Evolutionary conservation across 352 stramenopile species (phyloP).

Genomic region (Pythium phragmitis): DNA sequence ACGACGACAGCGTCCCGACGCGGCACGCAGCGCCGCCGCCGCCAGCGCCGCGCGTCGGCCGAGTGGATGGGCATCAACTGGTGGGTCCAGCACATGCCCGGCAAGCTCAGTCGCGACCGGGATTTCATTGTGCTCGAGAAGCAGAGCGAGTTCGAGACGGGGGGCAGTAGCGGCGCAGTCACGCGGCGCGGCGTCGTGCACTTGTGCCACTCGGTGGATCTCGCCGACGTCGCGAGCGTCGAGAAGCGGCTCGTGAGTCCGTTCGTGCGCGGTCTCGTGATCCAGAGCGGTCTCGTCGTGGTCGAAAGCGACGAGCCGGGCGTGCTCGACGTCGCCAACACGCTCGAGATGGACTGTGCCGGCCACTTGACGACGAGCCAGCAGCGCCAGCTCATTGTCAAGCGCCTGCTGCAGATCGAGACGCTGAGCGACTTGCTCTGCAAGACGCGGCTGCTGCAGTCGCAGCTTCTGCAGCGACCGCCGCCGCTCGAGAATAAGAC

Average conservation of each 20-base stretch:
- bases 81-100: slow-evolving; percentile 32
- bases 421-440: slow-evolving; percentile 23
- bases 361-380: slow-evolving; percentile 11
- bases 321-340: slow-evolving; percentile 19
- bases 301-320: slow-evolving; percentile 24
- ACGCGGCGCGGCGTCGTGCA: slow-evolving; percentile 19
- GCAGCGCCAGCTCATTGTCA: slow-evolving; percentile 23
- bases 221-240: slow-evolving; percentile 15
- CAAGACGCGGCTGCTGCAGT: slow-evolving; percentile 20
- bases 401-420: slow-evolving; percentile 20
- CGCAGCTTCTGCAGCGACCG: slow-evolving; percentile 6
- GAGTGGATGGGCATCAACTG: slow-evolving; percentile 30
- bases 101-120: slow-evolving; percentile 26
- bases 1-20: neutral
- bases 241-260: slow-evolving; percentile 17
- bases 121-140: slow-evolving; percentile 27
- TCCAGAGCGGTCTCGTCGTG: slow-evolving; percentile 26
- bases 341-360: slow-evolving; percentile 23
- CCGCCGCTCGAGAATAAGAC: slow-evolving; percentile 13
- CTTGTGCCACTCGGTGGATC: slow-evolving; percentile 23
- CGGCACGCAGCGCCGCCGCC: neutral
- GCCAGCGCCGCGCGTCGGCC: neutral
- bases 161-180: neutral
- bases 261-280: slow-evolving; percentile 24
- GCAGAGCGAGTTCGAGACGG: slow-evolving; percentile 21